phyloP scores from a whole-genome alignment of 2,329 filamentous ascomycete genomes.

The Sporothrix inflata region DNA sequence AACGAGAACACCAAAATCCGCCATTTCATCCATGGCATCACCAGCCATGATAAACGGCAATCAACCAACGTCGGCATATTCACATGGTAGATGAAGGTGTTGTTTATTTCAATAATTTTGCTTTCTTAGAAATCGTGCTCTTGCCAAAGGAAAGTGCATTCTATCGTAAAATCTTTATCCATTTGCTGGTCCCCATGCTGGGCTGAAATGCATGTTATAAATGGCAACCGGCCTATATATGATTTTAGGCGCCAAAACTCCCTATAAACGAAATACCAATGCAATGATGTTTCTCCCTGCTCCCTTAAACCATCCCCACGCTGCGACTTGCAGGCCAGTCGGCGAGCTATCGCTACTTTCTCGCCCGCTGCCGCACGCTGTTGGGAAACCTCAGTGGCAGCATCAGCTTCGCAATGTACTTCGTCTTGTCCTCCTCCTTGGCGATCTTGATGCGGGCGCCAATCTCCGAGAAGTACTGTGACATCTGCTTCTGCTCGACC shows the following conservation, averaged over 20 bases:
- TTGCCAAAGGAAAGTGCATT: background rate
- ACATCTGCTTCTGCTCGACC: conserved; percentile 71
- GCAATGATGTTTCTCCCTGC: background rate
- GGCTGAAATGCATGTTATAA: background rate
- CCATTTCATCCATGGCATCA: background rate
- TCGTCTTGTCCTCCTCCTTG: conserved; percentile 59
- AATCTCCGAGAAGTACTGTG: conserved; percentile 74
- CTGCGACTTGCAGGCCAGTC: background rate
- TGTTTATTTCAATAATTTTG: background rate
- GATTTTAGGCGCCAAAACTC: conserved; percentile 25
- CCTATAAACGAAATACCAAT: conserved; percentile 3
- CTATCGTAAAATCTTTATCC: background rate
- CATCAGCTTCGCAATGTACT: conserved; percentile 68
- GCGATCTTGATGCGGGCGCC: conserved; percentile 68
- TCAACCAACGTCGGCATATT: no score
- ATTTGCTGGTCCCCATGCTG: background rate
- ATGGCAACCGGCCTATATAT: background rate
- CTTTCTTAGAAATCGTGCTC: no score
- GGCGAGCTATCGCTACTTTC: conserved; percentile 22
- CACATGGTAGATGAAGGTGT: no score
- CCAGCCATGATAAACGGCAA: background rate
- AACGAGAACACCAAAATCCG: background rate
- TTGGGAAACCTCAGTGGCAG: conserved; percentile 80
- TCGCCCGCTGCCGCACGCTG: conserved; percentile 49
- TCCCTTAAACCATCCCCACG: background rate